Evolutionary conservation across 208 protist species (phyloP), one percentile per base, ranked within the genome.

Genomic region (Tritrichomonas musculus): DNA sequence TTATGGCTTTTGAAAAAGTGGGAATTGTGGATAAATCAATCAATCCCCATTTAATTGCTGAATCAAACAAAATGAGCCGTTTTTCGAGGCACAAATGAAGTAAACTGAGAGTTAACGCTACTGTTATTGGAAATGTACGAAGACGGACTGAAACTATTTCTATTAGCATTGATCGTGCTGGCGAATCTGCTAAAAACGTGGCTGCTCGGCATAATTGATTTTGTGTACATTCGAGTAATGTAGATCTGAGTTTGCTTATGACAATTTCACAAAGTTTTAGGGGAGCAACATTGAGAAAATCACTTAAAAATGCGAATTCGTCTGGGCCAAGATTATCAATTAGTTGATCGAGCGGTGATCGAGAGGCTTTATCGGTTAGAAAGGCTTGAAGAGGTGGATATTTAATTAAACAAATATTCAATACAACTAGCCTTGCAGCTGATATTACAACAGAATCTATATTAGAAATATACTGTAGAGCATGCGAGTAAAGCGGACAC

Each of bases 221-320:
- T 39, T 27, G 47, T 8, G 1, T 27, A 17, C 25, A 27, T 5
- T 27, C 57, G 0, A 33, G 11, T 0, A 88, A 39, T 27, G 53
- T 88, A n/a, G 53, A 57, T 2, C 47, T 25, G 17, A 88, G 77
- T 20, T 13, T 36, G 57, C 14, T 88, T 0, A 57, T 53, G 1
- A 49, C 17, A 27, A 60, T 14, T n/a, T 53, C 14, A 5, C 39
- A 57, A 1, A 88, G 47, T 47, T 4, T 22, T 25, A 39, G 9
- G 33, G 77, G 77, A 39, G 77, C 77, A 88, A 88, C 77, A 53
- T 53, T 11, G 0, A 88, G 39, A 57, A 88, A 88, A 17, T 88
- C 77, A 57, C n/a, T 47, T 39, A 88, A 39, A 36, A 88, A 88
- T 57, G 77, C 41, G 3, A 88, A 88, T 88, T 47, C 77, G 57